phyloP scores from a whole-genome alignment of 768 basidiomycete species.

The Hygrocybe coccinea region DNA sequence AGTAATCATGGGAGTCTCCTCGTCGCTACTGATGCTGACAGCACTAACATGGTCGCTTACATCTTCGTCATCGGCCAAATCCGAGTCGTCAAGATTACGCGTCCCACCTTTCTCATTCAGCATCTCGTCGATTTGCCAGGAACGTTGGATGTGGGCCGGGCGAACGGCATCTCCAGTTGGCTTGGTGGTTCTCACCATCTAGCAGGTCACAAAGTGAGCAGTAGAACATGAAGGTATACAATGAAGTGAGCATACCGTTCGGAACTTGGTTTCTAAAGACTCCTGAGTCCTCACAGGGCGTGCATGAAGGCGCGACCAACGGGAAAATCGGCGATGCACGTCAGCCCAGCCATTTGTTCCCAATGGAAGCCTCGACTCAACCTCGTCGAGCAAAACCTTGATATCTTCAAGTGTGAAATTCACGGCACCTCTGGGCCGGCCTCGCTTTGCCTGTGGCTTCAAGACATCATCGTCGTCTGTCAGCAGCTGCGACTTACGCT shows the following conservation, averaged over 20 bases:
- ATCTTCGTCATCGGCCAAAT: conserved; percentile 5
- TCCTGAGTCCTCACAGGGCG: conserved; percentile 7
- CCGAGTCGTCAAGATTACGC: conserved; percentile 13
- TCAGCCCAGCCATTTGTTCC: conserved; percentile 19
- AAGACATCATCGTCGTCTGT: too few species aligned
- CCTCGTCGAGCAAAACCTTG: conserved; percentile 11
- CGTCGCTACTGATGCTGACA: too few species aligned
- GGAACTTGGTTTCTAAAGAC: conserved; percentile 22
- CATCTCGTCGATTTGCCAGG: conserved; percentile 16
- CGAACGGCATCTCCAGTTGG: conserved; percentile 26
- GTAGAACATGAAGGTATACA: too few species aligned
- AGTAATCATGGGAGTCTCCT: too few species aligned
- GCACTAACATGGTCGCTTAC: not conserved
- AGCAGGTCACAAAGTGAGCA: not conserved
- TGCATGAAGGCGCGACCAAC: conserved; percentile 14
- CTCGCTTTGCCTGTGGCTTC: not conserved
- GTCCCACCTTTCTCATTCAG: conserved; percentile 20
- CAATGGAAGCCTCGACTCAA: conserved; percentile 16
- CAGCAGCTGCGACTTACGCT: too few species aligned
- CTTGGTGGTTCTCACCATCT: conserved; percentile 22
- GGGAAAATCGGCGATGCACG: conserved; percentile 8
- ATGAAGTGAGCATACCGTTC: not conserved
- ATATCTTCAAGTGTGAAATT: conserved; percentile 20
- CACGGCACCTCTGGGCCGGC: conserved; percentile 11
- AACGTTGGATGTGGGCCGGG: conserved; percentile 20